phyloP scores from a whole-genome alignment of 805 yeast genomes.

The Wickerhamomyces xylosicus region DNA sequence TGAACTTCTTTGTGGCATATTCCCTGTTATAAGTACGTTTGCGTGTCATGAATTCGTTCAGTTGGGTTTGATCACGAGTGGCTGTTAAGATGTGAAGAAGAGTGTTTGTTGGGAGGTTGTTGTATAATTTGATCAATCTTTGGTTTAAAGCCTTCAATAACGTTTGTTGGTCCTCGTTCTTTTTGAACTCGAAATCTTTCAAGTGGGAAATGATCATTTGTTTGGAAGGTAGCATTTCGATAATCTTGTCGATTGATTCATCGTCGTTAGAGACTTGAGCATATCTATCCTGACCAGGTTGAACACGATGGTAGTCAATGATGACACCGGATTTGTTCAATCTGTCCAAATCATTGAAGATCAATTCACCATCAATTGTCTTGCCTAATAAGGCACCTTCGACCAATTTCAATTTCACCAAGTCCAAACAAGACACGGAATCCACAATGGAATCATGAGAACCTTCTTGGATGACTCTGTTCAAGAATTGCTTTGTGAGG shows the following conservation, averaged over 20 bases:
- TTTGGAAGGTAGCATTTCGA: slow-evolving; percentile 10
- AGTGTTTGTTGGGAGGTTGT: slow-evolving; percentile 45
- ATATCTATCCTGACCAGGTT: slow-evolving; percentile 17
- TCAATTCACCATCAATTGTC: slow-evolving; percentile 28
- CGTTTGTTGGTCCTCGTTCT: slow-evolving; percentile 2
- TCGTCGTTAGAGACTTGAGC: slow-evolving; percentile 47
- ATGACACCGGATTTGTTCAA: slow-evolving; percentile 21
- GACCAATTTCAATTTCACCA: slow-evolving; percentile 56
- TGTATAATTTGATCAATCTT: slow-evolving; percentile 38
- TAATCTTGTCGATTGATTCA: slow-evolving; percentile 37
- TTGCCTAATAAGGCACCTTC: slow-evolving; percentile 63
- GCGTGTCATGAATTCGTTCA: slow-evolving; percentile 33
- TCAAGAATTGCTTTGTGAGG: slow-evolving; percentile 48
- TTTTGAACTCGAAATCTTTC: slow-evolving; percentile 33
- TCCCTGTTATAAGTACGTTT: slow-evolving; percentile 33
- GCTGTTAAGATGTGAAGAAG: slow-evolving; percentile 54
- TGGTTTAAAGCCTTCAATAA: slow-evolving; percentile 25
- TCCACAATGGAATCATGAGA: slow-evolving; percentile 84
- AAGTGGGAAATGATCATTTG: slow-evolving; percentile 45
- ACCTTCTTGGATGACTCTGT: slow-evolving; percentile 57
- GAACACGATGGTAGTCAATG: slow-evolving; percentile 23
- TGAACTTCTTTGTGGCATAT: slow-evolving; percentile 31
- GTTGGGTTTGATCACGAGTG: slow-evolving; percentile 43
- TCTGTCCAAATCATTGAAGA: slow-evolving; percentile 29
- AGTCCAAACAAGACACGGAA: slow-evolving; percentile 67